Evolutionary conservation across 805 yeast genomes (phyloP), one percentile per base, ranked within the genome.

Genomic region (Schwanniomyces vanrijiae): DNA sequence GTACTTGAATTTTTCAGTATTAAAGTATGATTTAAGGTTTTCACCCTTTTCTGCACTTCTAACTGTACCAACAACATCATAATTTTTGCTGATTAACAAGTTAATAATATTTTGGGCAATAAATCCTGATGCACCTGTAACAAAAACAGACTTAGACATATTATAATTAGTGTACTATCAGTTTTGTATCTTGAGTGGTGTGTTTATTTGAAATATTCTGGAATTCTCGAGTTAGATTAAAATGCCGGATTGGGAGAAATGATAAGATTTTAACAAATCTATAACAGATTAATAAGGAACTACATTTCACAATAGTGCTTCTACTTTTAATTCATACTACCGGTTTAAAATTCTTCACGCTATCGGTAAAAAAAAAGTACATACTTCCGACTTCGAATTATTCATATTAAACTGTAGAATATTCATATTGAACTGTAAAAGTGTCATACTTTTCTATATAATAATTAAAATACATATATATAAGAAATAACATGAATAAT

Each of bases 71-170:
- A 80, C 65, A 4, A 80, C 83, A 8, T 57, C 55, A 52, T 78
- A 78, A 8, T 66, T 68, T 14, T 65, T 59, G 7, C 62, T 54
- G 19, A 78, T 49, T 35, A 80, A 68, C 5, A 56, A 52, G 41
- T 71, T 65, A 43, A 79, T 66, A n/a, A 79, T 65, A 55, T 80
- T 80, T 50, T 66, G 72, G 24, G 84, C 83, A 47, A 81, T 73
- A 56, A 72, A 80, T 10, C 85, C 85, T 7, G 78, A 65, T 11
- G 81, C 81, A 25, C 84, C 85, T 2, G 83, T 66, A 26, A 80
- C 68, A 40, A 78, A 70, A 22, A 77, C 78, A 24, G 46, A 49
- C 22, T 43, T 49, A 9, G 53, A 33, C 54, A 53, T 54, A 11
- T 31, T 31, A 19, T 31, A 5, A 16, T 31, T 6, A 8, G 8